phyloP scores from a whole-genome alignment of 2,329 filamentous ascomycete genomes.

The Diaporthe citriasiana region DNA sequence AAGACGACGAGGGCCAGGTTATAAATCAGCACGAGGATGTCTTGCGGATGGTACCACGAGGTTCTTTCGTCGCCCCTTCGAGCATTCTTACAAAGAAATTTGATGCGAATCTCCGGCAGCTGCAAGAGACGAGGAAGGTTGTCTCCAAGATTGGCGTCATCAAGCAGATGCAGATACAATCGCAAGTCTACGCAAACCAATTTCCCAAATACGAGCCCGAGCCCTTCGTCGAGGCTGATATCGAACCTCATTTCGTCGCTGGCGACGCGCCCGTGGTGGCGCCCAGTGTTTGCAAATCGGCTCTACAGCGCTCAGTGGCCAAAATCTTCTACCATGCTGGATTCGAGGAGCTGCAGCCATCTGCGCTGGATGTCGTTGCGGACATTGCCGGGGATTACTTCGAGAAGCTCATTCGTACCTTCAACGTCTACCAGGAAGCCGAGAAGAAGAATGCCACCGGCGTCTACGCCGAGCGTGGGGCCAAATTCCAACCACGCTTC shows the following conservation, averaged over 20 bases:
- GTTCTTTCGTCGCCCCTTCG: constrained; percentile 81
- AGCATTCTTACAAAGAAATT: constrained; percentile 84
- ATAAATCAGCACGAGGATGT: constrained; percentile 91
- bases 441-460: constrained; percentile 77
- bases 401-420: constrained; percentile 81
- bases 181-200: constrained; percentile 97
- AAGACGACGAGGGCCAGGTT: constrained; percentile 89
- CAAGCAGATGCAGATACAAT: constrained; percentile 99
- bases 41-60: constrained; percentile 80
- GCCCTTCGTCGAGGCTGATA: constrained; percentile 88
- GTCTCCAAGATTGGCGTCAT: constrained; percentile 97
- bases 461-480: constrained; percentile 55
- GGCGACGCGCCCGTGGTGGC: constrained; percentile 92
- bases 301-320: constrained; percentile 89
- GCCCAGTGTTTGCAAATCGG: constrained; percentile 83
- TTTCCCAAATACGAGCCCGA: constrained; percentile 96
- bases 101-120: constrained; percentile 91
- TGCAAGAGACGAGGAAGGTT: constrained; percentile 96
- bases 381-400: constrained; percentile 94
- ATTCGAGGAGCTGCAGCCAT: constrained; percentile 97
- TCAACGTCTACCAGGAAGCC: constrained; percentile 86
- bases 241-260: constrained; percentile 89
- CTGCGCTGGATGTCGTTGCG: constrained; percentile 89
- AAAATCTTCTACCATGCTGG: constrained; percentile 97
- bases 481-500: constrained; percentile 74